These are phyloP conservation scores for Pichia sp. DNA, from an alignment of 1,139 yeast genomes.

Conservation along the genomic window DNA sequence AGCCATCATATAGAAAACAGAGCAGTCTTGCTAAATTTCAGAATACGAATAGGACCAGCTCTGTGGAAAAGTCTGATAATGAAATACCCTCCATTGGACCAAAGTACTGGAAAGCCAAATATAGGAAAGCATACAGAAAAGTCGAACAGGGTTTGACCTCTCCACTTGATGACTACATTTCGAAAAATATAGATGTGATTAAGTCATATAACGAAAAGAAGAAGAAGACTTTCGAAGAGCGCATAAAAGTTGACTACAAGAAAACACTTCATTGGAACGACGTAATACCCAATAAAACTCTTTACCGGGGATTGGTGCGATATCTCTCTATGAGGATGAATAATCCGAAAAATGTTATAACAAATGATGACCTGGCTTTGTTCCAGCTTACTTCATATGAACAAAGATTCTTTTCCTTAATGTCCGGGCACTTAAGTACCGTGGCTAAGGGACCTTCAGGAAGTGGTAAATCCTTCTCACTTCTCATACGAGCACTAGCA, in stretches of 20 bases:
- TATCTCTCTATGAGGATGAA: slow-evolving; percentile 10
- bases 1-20: slow-evolving; percentile 3
- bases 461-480: slow-evolving; percentile 24
- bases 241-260: slow-evolving; percentile 18
- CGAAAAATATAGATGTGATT: slow-evolving; percentile 18
- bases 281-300: slow-evolving; percentile 11
- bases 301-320: slow-evolving; percentile 14
- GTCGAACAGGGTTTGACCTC: slow-evolving; percentile 15
- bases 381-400: slow-evolving; percentile 21
- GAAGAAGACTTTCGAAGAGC: slow-evolving; percentile 14
- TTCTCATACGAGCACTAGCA: slow-evolving; percentile 22
- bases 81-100: slow-evolving; percentile 11
- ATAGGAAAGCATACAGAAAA: slow-evolving; percentile 14
- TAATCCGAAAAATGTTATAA: background rate
- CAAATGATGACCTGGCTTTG: background rate
- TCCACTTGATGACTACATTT: slow-evolving; percentile 18
- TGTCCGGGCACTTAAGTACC: slow-evolving; percentile 20
- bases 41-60: background rate
- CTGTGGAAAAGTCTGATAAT: no score
- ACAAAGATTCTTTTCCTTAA: slow-evolving; percentile 19
- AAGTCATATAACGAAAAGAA: slow-evolving; percentile 20
- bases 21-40: slow-evolving; percentile 1
- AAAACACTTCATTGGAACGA: slow-evolving; percentile 13
- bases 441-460: slow-evolving; percentile 26
- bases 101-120: slow-evolving; percentile 17